Evolutionary conservation across 208 protist genomes (phyloP), one percentile per base, ranked within the genome.

Genomic region (Trypanosoma avium): DNA sequence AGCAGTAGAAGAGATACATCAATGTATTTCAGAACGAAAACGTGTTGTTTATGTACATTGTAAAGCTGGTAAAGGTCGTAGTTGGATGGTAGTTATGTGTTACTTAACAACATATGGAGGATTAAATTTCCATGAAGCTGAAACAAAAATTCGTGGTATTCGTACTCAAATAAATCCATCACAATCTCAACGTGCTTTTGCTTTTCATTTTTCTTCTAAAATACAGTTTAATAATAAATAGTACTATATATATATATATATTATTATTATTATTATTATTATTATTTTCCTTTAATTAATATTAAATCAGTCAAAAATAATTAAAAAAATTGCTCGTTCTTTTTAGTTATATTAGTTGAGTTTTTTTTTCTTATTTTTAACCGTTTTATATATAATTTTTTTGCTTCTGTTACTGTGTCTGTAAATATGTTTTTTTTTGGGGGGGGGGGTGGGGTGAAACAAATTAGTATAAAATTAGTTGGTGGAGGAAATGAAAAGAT

Each of bases 11-110:
- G 36, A 68, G 40, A 90, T 96, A 71, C 68, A 90, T 17, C 50
- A 46, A 8, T 81, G 75, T 53, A 79, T 93, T 10, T 58, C 38
- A 29, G 27, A 52, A 36, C 56, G 65, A 2, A 29, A 70, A 6
- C 48, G 84, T 54, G 74, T 56, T 2, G 88, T 89, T 3, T 97
- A 93, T 70, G 80, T 94, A 22, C 91, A 97, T 72, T 97, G 91
- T 76, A 97, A 97, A 54, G 91, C 91, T 2, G 91, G 91, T 27
- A 94, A 94, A 36, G 91, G 91, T 0, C 79, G 91, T 5, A 93
- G 87, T 55, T 94, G 91, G 85, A 94, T 94, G 86, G 70, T 94
- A 27, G 61, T 75, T 21, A 92, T 94, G 80, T 89, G 86, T 47
- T 97, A 97, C 62, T 67, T 97, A 42, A 91, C 76, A 29, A 80